Evolutionary conservation across 2,329 filamentous ascomycete genomes (phyloP), one percentile per base, ranked within the genome.

Genomic region (Cladophialophora exuberans): DNA sequence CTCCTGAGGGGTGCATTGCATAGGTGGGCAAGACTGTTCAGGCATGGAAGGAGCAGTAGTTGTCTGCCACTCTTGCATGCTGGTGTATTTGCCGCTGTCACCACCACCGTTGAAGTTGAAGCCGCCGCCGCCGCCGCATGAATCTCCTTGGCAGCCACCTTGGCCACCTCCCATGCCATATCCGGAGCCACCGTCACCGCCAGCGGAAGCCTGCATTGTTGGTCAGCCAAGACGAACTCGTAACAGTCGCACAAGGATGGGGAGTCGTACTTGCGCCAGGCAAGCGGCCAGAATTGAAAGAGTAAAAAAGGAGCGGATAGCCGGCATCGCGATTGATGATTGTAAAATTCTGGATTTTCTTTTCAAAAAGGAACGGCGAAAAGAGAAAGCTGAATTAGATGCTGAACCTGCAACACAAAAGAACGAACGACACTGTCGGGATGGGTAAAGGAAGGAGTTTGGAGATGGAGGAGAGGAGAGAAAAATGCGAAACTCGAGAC

Each of bases 261-360:
- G n/a, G n/a, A n/a, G 31, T 43, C 58, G 41, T 54, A 62, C 62
- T 58, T 61, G 62, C 62, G 60, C 62, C 62, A 64, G 62, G 62
- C 62, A 64, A 59, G 62, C 51, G 46, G 62, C 57, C 52, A 64
- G 44, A 45, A 56, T 18, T 18, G 56, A 47, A 54, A 55, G 51
- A 47, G 54, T 52, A 25, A 47, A 61, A 58, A 62, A 57, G 44
- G 57, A 61, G 49, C 60, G 57, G 43, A 62, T 17, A 45, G 56
- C 60, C 60, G 60, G 54, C 60, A 62, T 62, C 51, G 45, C 55
- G 52, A 51, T 52, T 47, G 48, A 45, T 47, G 48, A 45, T 43
- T 51, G 26, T 25, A 9, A 48, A 41, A 41, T 28, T 38, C 42
- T n/a, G n/a, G n/a, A n/a, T 52, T 30, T 52, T 42, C 39, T 42